Evolutionary conservation across 352 stramenopile genomes (phyloP).

Genomic region (Pythium aphanidermatum): DNA sequence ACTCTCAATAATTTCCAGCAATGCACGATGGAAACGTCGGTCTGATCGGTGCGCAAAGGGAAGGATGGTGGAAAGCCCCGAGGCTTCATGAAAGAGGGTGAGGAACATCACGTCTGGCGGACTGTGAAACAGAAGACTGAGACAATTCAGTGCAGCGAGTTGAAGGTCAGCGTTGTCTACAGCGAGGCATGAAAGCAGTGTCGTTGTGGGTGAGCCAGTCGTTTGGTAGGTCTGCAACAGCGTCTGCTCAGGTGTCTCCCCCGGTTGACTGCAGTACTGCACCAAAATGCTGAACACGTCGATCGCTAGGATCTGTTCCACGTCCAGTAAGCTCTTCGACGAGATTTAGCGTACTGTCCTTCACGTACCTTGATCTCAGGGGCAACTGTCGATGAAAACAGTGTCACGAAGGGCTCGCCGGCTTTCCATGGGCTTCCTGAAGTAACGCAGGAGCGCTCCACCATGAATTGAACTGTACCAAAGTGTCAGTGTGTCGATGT

Average conservation of each 20-base stretch:
- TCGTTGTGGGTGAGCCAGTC: constrained; percentile 20
- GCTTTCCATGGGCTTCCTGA: constrained; percentile 34
- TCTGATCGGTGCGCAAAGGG: constrained; percentile 26
- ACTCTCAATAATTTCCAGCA: constrained; percentile 41
- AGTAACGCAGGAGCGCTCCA: constrained; percentile 25
- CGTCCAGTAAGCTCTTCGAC: background rate
- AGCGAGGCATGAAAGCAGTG: constrained; percentile 30
- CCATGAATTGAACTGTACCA: constrained; percentile 31
- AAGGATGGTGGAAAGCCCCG: constrained; percentile 21
- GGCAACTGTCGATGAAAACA: constrained; percentile 20
- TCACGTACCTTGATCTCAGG: constrained; percentile 18
- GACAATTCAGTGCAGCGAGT: constrained; percentile 31
- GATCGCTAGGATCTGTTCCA: constrained; percentile 14
- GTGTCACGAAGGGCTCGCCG: constrained; percentile 33
- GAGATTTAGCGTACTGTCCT: background rate
- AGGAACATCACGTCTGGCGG: constrained; percentile 26
- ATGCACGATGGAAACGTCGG: constrained; percentile 28
- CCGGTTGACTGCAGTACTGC: constrained; percentile 5
- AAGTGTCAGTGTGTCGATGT: too few relatives aligned
- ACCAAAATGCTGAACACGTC: constrained; percentile 23
- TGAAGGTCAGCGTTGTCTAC: constrained; percentile 24
- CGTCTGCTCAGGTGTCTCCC: background rate
- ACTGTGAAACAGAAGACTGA: constrained; percentile 26
- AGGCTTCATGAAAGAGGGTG: constrained; percentile 20
- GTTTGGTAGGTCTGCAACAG: constrained; percentile 25